These are phyloP conservation scores for Bacidia gigantensis DNA, from an alignment of 495 filamentous ascomycete genomes.

Conservation along the genomic window DNA sequence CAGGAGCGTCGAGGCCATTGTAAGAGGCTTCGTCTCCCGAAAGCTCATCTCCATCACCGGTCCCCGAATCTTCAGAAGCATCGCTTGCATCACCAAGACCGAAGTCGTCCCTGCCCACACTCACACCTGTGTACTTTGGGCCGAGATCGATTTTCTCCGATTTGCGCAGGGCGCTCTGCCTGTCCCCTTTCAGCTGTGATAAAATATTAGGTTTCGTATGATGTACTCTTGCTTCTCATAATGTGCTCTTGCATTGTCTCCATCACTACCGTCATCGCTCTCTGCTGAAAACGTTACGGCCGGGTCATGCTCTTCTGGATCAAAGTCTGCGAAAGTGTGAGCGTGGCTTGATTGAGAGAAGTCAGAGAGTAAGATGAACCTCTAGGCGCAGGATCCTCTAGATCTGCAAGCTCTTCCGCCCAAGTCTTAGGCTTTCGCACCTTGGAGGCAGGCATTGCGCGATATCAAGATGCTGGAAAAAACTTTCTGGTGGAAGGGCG, in stretches of 20 bases:
- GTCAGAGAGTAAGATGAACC: constrained; percentile 27
- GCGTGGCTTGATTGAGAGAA: background rate
- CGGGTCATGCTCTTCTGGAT: constrained; percentile 67
- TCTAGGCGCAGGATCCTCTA: constrained; percentile 47
- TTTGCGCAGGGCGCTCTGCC: constrained; percentile 76
- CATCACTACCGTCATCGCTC: constrained; percentile 31
- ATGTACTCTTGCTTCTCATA: constrained; percentile 67
- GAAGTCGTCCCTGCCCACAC: constrained; percentile 52
- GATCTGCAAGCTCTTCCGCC: constrained; percentile 38
- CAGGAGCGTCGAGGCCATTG: constrained; percentile 11
- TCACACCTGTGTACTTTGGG: constrained; percentile 67
- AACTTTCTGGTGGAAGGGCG: too few species aligned
- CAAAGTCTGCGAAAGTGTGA: constrained; percentile 49
- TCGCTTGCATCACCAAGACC: constrained; percentile 30
- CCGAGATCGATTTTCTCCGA: constrained; percentile 50
- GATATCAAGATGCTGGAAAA: too few species aligned
- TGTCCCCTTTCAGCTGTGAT: constrained; percentile 25
- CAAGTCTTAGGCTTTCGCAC: background rate
- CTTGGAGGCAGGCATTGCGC: background rate
- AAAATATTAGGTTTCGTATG: background rate
- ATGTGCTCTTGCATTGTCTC: constrained; percentile 49
- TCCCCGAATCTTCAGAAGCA: constrained; percentile 29
- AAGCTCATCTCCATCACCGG: constrained; percentile 47
- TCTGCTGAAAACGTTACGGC: constrained; percentile 35
- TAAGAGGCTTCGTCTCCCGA: constrained; percentile 14